Evolutionary conservation across 1,139 yeast species (phyloP).

Genomic region (Debaryomycetaceae sp.): DNA sequence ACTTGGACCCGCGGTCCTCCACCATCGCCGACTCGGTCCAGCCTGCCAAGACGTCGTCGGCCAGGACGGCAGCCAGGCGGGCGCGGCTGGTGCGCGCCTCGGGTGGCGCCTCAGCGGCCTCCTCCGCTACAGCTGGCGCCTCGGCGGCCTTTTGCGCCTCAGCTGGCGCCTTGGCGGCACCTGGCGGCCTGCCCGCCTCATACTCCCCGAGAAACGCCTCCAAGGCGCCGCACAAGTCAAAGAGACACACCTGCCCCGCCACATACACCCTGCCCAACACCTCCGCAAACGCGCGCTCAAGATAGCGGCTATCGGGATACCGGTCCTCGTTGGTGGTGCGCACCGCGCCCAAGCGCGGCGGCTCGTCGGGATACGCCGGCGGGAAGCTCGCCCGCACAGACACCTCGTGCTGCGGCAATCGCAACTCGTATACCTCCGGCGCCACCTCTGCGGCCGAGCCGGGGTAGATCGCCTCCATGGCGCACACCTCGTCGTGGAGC

Average conservation of each 20-base stretch:
- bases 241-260: slow-evolving; percentile 69
- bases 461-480: slow-evolving; percentile 89
- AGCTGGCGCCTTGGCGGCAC: slow-evolving; percentile 12
- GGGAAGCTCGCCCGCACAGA: slow-evolving; percentile 68
- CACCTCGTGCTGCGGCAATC: slow-evolving; percentile 62
- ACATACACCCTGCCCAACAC: slow-evolving; percentile 47
- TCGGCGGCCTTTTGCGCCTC: slow-evolving; percentile 9
- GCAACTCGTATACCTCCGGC: slow-evolving; percentile 44
- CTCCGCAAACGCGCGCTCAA: slow-evolving; percentile 41
- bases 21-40: slow-evolving; percentile 81
- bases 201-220: slow-evolving; percentile 46
- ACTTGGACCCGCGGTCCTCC: slow-evolving; percentile 79
- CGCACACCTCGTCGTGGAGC: slow-evolving; percentile 70
- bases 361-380: slow-evolving; percentile 58
- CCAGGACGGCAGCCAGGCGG: not conserved
- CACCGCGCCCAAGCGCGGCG: slow-evolving; percentile 55
- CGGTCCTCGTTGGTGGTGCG: slow-evolving; percentile 25
- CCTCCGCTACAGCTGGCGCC: not conserved
- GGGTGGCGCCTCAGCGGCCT: slow-evolving; percentile 5
- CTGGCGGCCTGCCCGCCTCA: slow-evolving; percentile 20
- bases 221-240: slow-evolving; percentile 68
- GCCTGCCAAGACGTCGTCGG: slow-evolving; percentile 27
- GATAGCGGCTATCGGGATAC: slow-evolving; percentile 40
- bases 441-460: slow-evolving; percentile 34
- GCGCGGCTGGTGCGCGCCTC: not conserved